Conservation (phyloP, 352 stramenopile genomes). For the Globisporangium paddicum region DNA sequence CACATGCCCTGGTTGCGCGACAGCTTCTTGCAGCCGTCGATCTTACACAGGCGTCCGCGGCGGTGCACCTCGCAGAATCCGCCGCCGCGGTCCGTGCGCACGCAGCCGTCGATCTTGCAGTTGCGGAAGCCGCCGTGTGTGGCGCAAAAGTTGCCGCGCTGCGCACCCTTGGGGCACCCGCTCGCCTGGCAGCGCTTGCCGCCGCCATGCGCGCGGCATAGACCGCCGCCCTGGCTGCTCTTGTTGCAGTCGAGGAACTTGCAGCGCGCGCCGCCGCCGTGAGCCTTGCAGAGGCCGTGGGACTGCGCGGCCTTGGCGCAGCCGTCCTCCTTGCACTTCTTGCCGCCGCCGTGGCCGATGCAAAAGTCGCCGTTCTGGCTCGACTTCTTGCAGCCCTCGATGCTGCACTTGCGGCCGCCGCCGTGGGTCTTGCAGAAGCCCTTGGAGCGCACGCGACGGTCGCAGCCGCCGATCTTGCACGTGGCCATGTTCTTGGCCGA, state of each 20-base stretch:
- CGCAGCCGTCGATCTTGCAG: constrained; percentile 81
- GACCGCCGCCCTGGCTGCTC: constrained; percentile 66
- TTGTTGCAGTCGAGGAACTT: constrained; percentile 84
- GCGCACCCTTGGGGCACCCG: constrained; percentile 73
- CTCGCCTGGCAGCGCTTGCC: constrained; percentile 72
- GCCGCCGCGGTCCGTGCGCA: constrained; percentile 76
- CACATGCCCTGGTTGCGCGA: constrained; percentile 86
- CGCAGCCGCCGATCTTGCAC: constrained; percentile 56
- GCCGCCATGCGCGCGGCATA: constrained; percentile 75
- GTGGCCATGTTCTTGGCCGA: constrained; percentile 59
- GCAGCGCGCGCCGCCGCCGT: constrained; percentile 79
- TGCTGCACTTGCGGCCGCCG: constrained; percentile 77
- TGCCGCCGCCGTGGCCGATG: constrained; percentile 82
- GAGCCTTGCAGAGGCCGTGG: constrained; percentile 79
- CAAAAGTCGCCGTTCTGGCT: constrained; percentile 86
- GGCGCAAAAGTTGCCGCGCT: constrained; percentile 83
- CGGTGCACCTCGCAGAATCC: constrained; percentile 86
- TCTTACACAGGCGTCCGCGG: constrained; percentile 72
- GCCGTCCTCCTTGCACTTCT: constrained; percentile 81
- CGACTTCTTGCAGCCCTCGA: constrained; percentile 84
- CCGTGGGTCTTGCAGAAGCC: constrained; percentile 86
- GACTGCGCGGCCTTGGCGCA: constrained; percentile 85
- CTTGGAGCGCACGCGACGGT: constrained; percentile 70
- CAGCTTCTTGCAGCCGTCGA: constrained; percentile 86
- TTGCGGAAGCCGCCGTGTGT: constrained; percentile 84